A percentile compares a stretch with the other conserved stretches of the same genome.
Evolutionary conservation across 2,329 filamentous ascomycete species (phyloP).

Genomic region (Diatrype stigma): DNA sequence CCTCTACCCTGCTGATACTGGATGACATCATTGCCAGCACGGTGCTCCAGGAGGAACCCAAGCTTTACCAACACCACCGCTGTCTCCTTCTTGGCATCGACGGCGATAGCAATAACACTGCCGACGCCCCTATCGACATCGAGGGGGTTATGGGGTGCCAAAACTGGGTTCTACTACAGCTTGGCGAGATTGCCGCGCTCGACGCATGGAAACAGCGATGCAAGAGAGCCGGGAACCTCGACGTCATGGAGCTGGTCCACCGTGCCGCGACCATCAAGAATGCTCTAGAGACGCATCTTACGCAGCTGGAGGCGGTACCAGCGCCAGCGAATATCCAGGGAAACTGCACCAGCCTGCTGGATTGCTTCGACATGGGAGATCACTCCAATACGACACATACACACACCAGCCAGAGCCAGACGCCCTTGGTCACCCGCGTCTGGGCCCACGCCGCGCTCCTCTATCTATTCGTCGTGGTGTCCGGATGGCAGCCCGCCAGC

Average conservation of each 20-base stretch:
- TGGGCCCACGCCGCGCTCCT: conserved; percentile 46
- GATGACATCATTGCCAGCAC: conserved; percentile 33
- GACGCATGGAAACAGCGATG: conserved; percentile 17
- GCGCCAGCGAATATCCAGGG: no score
- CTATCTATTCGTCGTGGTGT: conserved; percentile 45
- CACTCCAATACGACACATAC: no score
- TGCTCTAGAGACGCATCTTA: conserved; percentile 7
- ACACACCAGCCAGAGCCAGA: conserved; percentile 8
- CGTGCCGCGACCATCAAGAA: conserved; percentile 12
- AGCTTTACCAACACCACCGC: conserved; percentile 21
- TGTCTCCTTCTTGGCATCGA: conserved; percentile 13
- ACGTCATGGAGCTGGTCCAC: conserved; percentile 16
- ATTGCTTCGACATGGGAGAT: conserved; percentile 7
- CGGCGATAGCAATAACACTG: no score
- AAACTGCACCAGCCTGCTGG: conserved; percentile 11
- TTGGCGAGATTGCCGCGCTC: conserved; percentile 14
- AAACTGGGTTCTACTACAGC: conserved; percentile 17
- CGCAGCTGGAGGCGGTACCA: not conserved
- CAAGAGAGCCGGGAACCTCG: conserved; percentile 8
- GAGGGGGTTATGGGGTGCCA: conserved; percentile 14
- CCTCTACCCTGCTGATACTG: conserved; percentile 27
- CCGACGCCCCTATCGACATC: conserved; percentile 11
- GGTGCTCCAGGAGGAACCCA: conserved; percentile 24
- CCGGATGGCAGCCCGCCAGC: conserved; percentile 46
- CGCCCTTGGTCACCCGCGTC: conserved; percentile 28